These are phyloP conservation scores for Dacryopinax spathularia DNA, from an alignment of 768 basidiomycete species.

Conservation along the genomic window DNA sequence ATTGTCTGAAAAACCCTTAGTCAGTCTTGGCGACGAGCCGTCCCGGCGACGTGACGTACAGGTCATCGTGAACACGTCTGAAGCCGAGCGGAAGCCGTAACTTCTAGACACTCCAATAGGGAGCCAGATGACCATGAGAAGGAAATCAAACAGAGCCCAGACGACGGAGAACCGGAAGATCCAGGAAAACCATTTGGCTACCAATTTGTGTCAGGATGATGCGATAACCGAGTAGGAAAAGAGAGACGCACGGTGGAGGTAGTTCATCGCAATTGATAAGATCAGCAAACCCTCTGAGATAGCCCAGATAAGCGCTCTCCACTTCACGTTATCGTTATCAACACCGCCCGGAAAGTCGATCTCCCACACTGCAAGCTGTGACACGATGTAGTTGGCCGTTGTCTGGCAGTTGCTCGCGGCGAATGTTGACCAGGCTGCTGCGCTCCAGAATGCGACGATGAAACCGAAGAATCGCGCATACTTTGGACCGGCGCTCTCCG, in stretches of 20 bases:
- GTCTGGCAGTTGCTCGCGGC: conserved; percentile 77
- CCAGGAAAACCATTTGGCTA: conserved; percentile 40
- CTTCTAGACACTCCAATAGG: conserved; percentile 81
- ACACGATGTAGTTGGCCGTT: conserved; percentile 80
- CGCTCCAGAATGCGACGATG: conserved; percentile 85
- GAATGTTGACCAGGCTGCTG: conserved; percentile 95
- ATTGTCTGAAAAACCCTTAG: conserved; percentile 50
- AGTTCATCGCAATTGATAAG: conserved; percentile 66
- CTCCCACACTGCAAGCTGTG: conserved; percentile 66
- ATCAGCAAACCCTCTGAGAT: conserved; percentile 60
- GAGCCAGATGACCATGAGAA: conserved; percentile 80
- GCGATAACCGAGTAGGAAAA: neutral
- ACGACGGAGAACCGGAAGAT: conserved; percentile 64
- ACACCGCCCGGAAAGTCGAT: conserved; percentile 72
- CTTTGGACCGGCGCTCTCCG: conserved; percentile 79
- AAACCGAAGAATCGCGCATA: conserved; percentile 79
- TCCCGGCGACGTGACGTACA: conserved; percentile 36
- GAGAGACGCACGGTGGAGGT: conserved; percentile 50
- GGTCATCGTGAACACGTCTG: conserved; percentile 69
- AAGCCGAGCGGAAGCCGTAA: conserved; percentile 74
- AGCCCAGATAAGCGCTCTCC: conserved; percentile 74
- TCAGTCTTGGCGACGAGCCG: conserved; percentile 1
- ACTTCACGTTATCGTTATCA: conserved; percentile 57
- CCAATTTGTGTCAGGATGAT: neutral
- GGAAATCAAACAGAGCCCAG: conserved; percentile 73